Conservation (phyloP, 2,329 filamentous ascomycete genomes). For the Colletotrichum phormii region DNA sequence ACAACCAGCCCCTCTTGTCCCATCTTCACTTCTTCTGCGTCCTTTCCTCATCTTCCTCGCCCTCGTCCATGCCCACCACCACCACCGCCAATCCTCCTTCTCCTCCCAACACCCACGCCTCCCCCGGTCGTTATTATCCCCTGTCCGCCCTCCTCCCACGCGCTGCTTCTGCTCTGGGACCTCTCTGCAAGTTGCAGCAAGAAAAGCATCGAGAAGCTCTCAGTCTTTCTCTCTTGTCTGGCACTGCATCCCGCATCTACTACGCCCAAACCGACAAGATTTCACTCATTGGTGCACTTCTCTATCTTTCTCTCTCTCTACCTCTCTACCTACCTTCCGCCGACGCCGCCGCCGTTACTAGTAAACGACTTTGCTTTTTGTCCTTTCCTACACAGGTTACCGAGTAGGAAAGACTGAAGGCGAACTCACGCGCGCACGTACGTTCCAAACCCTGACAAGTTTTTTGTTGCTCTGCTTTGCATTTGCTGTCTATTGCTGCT, state of each 20-base stretch:
- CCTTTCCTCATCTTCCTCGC: constrained; percentile 2
- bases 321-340: not conserved
- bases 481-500: not conserved
- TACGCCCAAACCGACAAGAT: not conserved
- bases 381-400: constrained; percentile 6
- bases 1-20: constrained; percentile 27
- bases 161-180: constrained; percentile 13
- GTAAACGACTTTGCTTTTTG: not conserved
- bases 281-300: not conserved
- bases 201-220: constrained; percentile 36
- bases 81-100: not conserved
- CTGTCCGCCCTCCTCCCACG: constrained; percentile 27
- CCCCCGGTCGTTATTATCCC: constrained; percentile 36
- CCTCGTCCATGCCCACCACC: constrained; percentile 10
- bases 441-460: constrained; percentile 27
- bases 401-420: not conserved
- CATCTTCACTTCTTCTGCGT: constrained; percentile 16
- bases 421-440: constrained; percentile 1
- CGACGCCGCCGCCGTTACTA: not conserved
- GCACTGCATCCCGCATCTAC: constrained; percentile 12
- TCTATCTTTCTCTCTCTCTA: not conserved
- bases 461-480: constrained; percentile 1
- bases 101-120: constrained; percentile 24
- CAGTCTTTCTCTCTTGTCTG: not conserved
- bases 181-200: constrained; percentile 34